Base-by-base conservation (phyloP, 768 basidiomycete genomes). In the Lactarius psammicola region DNA sequence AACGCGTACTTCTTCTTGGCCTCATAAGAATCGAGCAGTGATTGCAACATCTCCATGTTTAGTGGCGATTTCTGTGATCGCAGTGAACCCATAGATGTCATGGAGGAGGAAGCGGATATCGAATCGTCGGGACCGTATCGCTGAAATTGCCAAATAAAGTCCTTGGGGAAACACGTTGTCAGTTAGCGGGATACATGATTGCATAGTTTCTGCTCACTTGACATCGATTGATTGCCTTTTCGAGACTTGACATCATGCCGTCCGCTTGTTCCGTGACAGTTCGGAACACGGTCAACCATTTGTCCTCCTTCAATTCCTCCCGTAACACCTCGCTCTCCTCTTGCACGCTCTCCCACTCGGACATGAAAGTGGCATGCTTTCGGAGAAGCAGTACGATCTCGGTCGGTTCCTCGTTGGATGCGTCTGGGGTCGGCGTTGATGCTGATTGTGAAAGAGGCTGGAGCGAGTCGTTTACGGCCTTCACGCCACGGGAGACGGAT, bases 301-400 rank as follows among this genome's bases (percentile, higher is more conserved):
- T 95, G 77, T 98, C 96, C 76, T 98, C 96, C 77, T 92, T 95
- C 69, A 98, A 80, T 76, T 99, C 97, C 72, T 95, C 94, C 68
- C 89, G 82, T 64, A 98, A 77, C 31, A 88, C 85, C 54, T 90
- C 87, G 62, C 88, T 90, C 71, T 94, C 90, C 62, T 85, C 85
- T 73, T 89, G 87, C 11, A 94, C 84, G 11, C 84, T 78, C 66
- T 90, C 87, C 95, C 94, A 98, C 46, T 95, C 94, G 11, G 79
- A 75, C 34, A 86, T 71, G 59, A 96, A 78, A 13, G 88, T 81
- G 17, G 85, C 82, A 73, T 94, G 88, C 73, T 95, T 95, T 64
- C 87, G 83, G 55, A 90, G 76, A 44, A 93, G 77, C 2, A 84
- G 76, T 0, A 80, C 76, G 23, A 80, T 81, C 59, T 84, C 81